Percentiles rank a stretch among this genome's conserved stretches.
These are phyloP conservation scores for Knoxia roxburghii DNA, from an alignment of 257 asterid genomes.

Conservation along the genomic window DNA sequence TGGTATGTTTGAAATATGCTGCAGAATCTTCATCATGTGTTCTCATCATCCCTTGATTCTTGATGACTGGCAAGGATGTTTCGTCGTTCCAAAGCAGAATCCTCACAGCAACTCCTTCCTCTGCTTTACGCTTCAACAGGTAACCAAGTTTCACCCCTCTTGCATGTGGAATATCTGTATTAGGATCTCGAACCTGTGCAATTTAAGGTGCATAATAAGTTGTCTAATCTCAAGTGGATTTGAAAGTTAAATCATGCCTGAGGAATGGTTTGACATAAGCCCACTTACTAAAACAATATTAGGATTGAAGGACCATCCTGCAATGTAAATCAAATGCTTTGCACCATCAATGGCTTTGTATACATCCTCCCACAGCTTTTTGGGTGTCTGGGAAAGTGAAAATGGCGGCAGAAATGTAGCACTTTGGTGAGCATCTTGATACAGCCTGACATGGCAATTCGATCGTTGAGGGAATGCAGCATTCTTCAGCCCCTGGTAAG, in stretches of 20 bases:
- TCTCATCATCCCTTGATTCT: slow-evolving; percentile 80
- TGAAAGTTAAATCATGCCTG: neutral
- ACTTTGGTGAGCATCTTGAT: slow-evolving; percentile 81
- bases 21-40: slow-evolving; percentile 75
- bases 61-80: slow-evolving; percentile 71
- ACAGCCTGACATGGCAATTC: slow-evolving; percentile 52
- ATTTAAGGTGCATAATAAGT: neutral
- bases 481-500: slow-evolving; percentile 57
- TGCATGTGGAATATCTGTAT: slow-evolving; percentile 62
- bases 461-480: slow-evolving; percentile 62
- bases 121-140: slow-evolving; percentile 64
- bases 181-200: slow-evolving; percentile 62
- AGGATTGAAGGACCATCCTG: slow-evolving; percentile 87
- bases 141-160: slow-evolving; percentile 80
- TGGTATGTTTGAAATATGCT: slow-evolving; percentile 66
- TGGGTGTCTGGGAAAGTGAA: slow-evolving; percentile 33
- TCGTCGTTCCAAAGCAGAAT: slow-evolving; percentile 83
- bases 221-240: neutral
- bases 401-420: slow-evolving; percentile 51
- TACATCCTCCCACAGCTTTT: slow-evolving; percentile 75
- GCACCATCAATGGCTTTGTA: slow-evolving; percentile 75
- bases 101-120: slow-evolving; percentile 80
- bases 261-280: neutral
- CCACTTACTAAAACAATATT: slow-evolving; percentile 50
- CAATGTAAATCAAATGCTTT: slow-evolving; percentile 73